These are phyloP conservation scores for Colletotrichum gigasporum DNA, from an alignment of 2,329 filamentous ascomycete species.

Conservation along the genomic window DNA sequence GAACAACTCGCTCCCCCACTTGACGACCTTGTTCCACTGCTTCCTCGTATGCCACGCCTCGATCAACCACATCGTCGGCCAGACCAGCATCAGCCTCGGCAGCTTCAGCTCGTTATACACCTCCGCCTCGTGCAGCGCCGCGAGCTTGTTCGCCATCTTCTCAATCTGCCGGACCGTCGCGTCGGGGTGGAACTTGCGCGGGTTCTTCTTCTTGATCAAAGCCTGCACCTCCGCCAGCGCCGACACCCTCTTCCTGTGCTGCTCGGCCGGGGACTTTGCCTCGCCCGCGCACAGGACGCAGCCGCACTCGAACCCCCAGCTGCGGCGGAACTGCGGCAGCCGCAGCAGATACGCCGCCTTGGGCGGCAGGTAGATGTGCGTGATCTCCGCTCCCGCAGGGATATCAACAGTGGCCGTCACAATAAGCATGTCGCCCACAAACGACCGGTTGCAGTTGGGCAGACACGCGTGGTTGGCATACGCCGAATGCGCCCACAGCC, in stretches of 20 bases:
- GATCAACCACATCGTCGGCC: slow-evolving; percentile 47
- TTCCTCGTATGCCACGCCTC: slow-evolving; percentile 42
- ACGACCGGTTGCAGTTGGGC: slow-evolving; percentile 42
- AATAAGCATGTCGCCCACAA: slow-evolving; percentile 44
- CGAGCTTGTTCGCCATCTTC: slow-evolving; percentile 40
- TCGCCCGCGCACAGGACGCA: slow-evolving; percentile 50
- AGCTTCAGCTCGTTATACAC: slow-evolving; percentile 39
- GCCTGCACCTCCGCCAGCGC: slow-evolving; percentile 41
- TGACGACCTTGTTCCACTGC: slow-evolving; percentile 44
- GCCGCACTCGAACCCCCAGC: slow-evolving; percentile 51
- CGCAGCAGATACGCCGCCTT: slow-evolving; percentile 39
- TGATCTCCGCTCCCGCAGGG: slow-evolving; percentile 47
- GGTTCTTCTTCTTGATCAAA: slow-evolving; percentile 34
- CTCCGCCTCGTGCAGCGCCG: slow-evolving; percentile 43
- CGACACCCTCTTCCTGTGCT: slow-evolving; percentile 35
- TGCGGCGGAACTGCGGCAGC: slow-evolving; percentile 37
- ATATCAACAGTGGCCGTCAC: slow-evolving; percentile 49
- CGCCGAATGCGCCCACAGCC: slow-evolving; percentile 45
- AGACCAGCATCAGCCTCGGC: slow-evolving; percentile 45
- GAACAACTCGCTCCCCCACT: slow-evolving; percentile 40
- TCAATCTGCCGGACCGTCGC: slow-evolving; percentile 44
- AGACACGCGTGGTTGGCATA: slow-evolving; percentile 50
- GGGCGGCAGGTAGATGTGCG: slow-evolving; percentile 48
- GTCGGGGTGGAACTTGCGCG: slow-evolving; percentile 38
- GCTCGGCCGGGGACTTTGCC: slow-evolving; percentile 22